Base-by-base conservation (phyloP, 495 filamentous ascomycete genomes). In the Lichenothelia convexa region DNA sequence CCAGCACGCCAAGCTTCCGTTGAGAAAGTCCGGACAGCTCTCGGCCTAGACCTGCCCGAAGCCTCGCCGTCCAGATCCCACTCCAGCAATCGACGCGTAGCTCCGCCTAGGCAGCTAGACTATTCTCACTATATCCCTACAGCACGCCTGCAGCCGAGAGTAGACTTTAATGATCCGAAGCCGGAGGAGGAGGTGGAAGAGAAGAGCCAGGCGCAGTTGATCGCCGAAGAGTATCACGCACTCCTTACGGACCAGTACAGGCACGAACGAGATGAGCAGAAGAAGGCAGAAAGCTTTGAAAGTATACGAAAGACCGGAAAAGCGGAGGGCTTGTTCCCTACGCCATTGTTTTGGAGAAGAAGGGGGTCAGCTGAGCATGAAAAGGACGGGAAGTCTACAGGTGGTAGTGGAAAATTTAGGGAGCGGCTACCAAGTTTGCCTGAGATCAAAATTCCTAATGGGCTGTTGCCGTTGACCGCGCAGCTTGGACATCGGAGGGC, bases 241-340 rank as follows among this genome's bases (percentile, higher is more conserved):
- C 18, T 45, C 18, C 40, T 45, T 4, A 33, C n/a, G 1, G 43
- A 36, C 38, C 34, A 42, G 19, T 42, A 42, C 22, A 39, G 43
- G 9, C 21, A 32, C 16, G 2, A 2, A 29, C 24, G 9, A 29
- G 1, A 29, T 11, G 24, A 29, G 15, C 9, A 13, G 15, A 29
- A 29, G 24, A 29, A 13, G 15, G 24, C 24, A 36, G 39, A 17
- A 18, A 33, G 6, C 16, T 42, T 11, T 17, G 34, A 13, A 29
- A 18, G 1, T 30, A 48, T 13, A 45, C 42, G 43, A 45, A 42
- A n/a, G n/a, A n/a, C n/a, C n/a, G n/a, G n/a, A n/a, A n/a, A n/a
- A n/a, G n/a, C n/a, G n/a, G n/a, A n/a, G n/a, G n/a, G 39, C 17
- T 48, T 37, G 38, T 48, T 13, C 45, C 45, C 12, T 38, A 42